These are phyloP conservation scores for Fusarium denticulatum DNA, from an alignment of 2,329 filamentous ascomycete genomes.

Conservation along the genomic window DNA sequence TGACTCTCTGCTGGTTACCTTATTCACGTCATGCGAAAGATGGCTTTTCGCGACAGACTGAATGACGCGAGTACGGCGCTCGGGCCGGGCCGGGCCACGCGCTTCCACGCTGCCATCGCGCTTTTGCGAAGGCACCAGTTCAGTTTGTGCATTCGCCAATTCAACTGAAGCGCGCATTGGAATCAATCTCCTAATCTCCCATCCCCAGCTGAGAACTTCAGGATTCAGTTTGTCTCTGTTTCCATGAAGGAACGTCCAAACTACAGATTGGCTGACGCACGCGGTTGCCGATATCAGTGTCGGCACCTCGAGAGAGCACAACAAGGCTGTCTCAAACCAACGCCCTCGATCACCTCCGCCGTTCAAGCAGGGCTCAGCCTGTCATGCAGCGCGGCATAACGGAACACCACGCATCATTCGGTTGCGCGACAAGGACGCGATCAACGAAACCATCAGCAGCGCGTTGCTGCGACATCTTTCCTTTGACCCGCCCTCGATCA, in stretches of 20 bases:
- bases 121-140: accelerated
- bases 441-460: not conserved
- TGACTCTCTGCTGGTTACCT: not conserved
- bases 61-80: too few relatives aligned
- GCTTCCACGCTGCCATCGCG: not conserved
- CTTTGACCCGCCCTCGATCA: not conserved
- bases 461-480: not conserved
- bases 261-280: not conserved
- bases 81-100: not conserved
- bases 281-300: not conserved
- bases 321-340: not conserved
- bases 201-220: not conserved
- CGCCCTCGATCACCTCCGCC: not conserved
- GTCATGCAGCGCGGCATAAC: too few relatives aligned
- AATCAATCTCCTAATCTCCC: too few relatives aligned
- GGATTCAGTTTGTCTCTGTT: not conserved
- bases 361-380: not conserved
- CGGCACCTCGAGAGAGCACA: not conserved
- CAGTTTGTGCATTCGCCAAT: too few relatives aligned
- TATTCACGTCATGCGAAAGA: not conserved
- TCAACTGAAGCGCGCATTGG: too few relatives aligned
- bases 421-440: not conserved
- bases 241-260: not conserved
- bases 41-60: too few relatives aligned
- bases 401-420: too few relatives aligned